phyloP scores from a whole-genome alignment of 148 eudicot genomes.

The Vaccinium myrtillus region DNA sequence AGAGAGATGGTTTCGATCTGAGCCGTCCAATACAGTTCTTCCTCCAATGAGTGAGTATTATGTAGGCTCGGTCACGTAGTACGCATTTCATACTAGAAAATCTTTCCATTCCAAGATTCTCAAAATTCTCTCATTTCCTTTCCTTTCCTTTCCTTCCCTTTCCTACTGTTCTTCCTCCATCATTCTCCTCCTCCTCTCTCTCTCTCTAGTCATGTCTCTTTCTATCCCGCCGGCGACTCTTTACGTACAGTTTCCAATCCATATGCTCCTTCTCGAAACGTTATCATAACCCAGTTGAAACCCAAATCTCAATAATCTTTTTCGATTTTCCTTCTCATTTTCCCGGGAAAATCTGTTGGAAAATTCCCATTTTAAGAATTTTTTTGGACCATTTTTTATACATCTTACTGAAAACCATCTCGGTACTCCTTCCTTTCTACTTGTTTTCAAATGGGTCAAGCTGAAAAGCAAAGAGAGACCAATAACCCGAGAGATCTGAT shows the following conservation, averaged over 20 bases:
- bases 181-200: not conserved
- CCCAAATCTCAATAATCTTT: not conserved
- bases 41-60: too few species aligned
- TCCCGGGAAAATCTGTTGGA: not conserved
- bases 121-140: too few species aligned
- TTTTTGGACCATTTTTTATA: not conserved
- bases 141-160: too few species aligned
- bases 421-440: not conserved
- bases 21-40: too few species aligned
- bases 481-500: slow-evolving; percentile 17
- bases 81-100: too few species aligned
- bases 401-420: not conserved
- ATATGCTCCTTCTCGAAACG: not conserved
- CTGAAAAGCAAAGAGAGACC: not conserved
- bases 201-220: not conserved
- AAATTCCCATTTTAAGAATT: not conserved
- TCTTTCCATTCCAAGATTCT: too few species aligned
- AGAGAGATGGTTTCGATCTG: not conserved
- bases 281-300: not conserved
- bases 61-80: too few species aligned
- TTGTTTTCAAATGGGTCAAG: slow-evolving; percentile 5
- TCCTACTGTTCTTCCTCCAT: not conserved
- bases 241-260: not conserved
- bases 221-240: slow-evolving; percentile 11
- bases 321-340: slow-evolving; percentile 3